Conservation (phyloP, 257 asterid species). For the Petrea volubilis region DNA sequence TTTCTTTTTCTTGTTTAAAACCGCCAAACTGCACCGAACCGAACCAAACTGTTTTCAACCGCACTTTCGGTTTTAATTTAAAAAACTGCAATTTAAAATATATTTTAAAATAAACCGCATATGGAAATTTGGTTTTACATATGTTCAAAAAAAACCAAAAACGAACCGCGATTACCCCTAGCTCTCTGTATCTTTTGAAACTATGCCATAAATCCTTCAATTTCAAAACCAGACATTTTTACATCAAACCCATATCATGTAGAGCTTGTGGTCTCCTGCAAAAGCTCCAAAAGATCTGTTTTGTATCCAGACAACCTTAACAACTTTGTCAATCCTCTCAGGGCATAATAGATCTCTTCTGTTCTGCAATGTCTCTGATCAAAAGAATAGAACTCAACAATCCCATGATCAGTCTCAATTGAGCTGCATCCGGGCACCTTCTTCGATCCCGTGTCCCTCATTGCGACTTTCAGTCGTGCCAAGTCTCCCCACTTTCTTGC, state of each 20-base stretch:
- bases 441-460: slow-evolving; percentile 62
- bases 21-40: too few species aligned
- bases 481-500: slow-evolving; percentile 70
- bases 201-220: neutral
- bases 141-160: too few species aligned
- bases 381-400: slow-evolving; percentile 60
- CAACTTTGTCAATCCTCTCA: slow-evolving; percentile 57
- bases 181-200: neutral
- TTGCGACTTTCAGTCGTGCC: slow-evolving; percentile 62
- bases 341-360: slow-evolving; percentile 53
- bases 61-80: too few species aligned
- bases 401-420: slow-evolving; percentile 54
- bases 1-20: too few species aligned
- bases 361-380: slow-evolving; percentile 69
- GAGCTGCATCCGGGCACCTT: slow-evolving; percentile 80
- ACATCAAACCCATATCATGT: neutral
- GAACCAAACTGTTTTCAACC: too few species aligned
- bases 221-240: neutral
- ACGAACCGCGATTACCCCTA: too few species aligned
- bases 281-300: slow-evolving; percentile 33
- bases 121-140: too few species aligned
- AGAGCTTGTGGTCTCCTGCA: slow-evolving; percentile 18
- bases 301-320: slow-evolving; percentile 33
- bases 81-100: too few species aligned
- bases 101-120: too few species aligned